phyloP scores from a whole-genome alignment of 345 rosid species.

The Chamaenerion angustifolium region DNA sequence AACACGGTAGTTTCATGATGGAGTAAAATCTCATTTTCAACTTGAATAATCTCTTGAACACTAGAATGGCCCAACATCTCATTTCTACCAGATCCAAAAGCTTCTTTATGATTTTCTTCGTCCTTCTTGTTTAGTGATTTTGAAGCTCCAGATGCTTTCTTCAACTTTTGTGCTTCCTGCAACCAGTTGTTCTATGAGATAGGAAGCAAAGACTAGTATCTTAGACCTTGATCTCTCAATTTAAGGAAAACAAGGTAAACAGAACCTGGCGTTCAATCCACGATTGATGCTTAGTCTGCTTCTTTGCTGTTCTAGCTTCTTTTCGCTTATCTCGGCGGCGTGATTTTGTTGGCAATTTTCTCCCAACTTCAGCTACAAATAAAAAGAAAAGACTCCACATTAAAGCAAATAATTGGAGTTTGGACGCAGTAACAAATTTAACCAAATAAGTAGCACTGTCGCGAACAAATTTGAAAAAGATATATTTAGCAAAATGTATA shows the following conservation, averaged over 20 bases:
- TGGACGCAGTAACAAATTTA: not conserved
- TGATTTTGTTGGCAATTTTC: constrained; percentile 14
- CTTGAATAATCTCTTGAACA: not conserved
- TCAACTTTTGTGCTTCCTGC: constrained; percentile 32
- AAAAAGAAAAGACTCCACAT: not conserved
- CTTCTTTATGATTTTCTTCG: constrained; percentile 3
- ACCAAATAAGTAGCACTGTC: too few relatives aligned
- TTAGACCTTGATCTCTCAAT: not conserved
- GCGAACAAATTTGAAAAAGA: too few relatives aligned
- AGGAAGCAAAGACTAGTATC: not conserved
- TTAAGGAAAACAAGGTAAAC: not conserved
- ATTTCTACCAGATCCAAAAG: constrained; percentile 5
- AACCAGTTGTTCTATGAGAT: constrained; percentile 2
- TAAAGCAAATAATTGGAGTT: not conserved
- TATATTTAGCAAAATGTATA: too few relatives aligned
- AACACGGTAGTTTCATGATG: constrained; percentile 8
- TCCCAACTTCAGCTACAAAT: constrained; percentile 12
- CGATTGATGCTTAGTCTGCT: constrained; percentile 31
- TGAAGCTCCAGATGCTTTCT: constrained; percentile 8
- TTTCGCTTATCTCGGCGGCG: constrained; percentile 58
- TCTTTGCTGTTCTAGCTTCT: constrained; percentile 40
- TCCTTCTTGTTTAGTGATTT: constrained; percentile 9
- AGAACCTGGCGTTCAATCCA: constrained; percentile 56
- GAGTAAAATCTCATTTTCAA: constrained; percentile 1
- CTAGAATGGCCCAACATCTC: constrained; percentile 10